Base-by-base conservation (phyloP, 306 rosid species). In the Hippophae rhamnoides region DNA sequence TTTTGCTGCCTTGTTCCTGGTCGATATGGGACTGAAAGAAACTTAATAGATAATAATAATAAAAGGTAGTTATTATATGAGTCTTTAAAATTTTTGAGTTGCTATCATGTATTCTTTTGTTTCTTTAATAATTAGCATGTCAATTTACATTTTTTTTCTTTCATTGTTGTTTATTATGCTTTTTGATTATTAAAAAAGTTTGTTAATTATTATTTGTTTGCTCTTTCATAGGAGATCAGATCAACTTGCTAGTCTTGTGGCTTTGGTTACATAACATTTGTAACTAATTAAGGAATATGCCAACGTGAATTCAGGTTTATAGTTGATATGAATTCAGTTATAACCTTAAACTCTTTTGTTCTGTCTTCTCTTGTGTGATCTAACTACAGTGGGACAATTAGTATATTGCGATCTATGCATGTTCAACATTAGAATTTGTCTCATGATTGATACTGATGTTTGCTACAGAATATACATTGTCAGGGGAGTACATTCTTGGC, bases 171-270 rank as follows among this genome's bases (percentile, higher is more conserved):
- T 38, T 25, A 13, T 8, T 31, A 31, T 31, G 3, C 38, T 2
- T 5, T 31, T 4, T 31, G 38, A 31, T 31, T 47, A 26, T 27
- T 40, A 7, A 9, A 26, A 13, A 7, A 43, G 7, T 41, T 46
- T 41, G n/a, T 18, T 18, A 6, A 3, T 23, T 13, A 58, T 18
- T 60, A 7, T 5, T 45, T 48, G 11, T 13, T 3, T 71, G 25
- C 55, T 43, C 14, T 61, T 64, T 65, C 65, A 93, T 97, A 95
- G 88, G 74, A 80, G 97, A 13, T 18, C 18, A 18, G 18, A 18
- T 76, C 97, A 52, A 84, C 90, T 64, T 94, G 97, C 18, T 74
- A 97, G 23, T 93, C 99, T 75, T 97, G 97, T 13, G 97, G 99
- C 18, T 93, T 93, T 78, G 99, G 99, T 61, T 88, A 93, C 72